These are phyloP conservation scores for Leishmania gerbilli DNA, from an alignment of 208 protist genomes.

Conservation along the genomic window DNA sequence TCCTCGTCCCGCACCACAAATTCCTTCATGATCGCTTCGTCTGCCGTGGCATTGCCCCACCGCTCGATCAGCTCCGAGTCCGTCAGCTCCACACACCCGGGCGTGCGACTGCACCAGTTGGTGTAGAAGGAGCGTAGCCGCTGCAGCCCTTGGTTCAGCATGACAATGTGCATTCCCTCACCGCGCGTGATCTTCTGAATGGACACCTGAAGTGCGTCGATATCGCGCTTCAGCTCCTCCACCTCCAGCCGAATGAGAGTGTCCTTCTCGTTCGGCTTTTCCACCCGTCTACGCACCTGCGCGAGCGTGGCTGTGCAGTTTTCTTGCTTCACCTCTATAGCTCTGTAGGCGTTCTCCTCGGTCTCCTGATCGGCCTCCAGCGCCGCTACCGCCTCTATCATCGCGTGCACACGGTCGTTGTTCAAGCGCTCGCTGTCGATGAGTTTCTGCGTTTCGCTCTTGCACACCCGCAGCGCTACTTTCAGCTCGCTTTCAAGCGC, in stretches of 20 bases:
- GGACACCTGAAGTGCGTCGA: conserved; percentile 25
- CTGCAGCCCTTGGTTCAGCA: conserved; percentile 22
- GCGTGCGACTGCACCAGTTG: conserved; percentile 8
- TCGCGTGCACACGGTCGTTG: neutral
- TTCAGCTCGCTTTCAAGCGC: neutral
- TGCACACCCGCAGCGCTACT: conserved; percentile 13
- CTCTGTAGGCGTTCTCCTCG: conserved; percentile 8
- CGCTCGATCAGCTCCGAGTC: conserved; percentile 30
- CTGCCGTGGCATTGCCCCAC: conserved; percentile 10
- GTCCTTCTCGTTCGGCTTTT: conserved; percentile 7
- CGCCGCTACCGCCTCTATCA: neutral
- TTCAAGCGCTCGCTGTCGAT: neutral
- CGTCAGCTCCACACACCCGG: conserved; percentile 24
- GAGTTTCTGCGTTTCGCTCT: neutral
- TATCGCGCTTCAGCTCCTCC: conserved; percentile 16
- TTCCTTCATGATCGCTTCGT: conserved; percentile 14
- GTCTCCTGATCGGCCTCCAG: conserved; percentile 12
- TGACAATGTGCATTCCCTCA: conserved; percentile 24
- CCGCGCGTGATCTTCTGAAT: conserved; percentile 20
- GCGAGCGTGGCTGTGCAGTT: conserved; percentile 16
- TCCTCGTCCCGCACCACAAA: conserved; percentile 20
- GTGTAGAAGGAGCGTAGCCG: conserved; percentile 17
- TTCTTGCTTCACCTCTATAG: conserved; percentile 19
- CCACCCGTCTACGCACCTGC: neutral
- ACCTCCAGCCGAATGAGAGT: neutral